These are phyloP conservation scores for Globisporangium recalcitrans DNA, from an alignment of 352 stramenopile species.

Conservation along the genomic window DNA sequence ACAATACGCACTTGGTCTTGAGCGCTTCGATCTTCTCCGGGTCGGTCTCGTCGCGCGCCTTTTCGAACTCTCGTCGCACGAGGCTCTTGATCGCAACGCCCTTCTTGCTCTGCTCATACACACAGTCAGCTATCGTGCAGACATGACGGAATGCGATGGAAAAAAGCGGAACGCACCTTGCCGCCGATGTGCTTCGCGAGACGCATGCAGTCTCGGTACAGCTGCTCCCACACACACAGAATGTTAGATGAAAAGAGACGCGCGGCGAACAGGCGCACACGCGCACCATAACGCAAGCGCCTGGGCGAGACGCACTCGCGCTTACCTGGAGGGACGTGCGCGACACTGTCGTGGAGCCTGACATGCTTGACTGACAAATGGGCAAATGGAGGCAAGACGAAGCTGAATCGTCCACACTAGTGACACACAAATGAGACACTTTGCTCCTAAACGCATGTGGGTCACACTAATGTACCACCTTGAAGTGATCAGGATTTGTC, in stretches of 20 bases:
- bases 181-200: constrained; percentile 85
- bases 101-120: constrained; percentile 66
- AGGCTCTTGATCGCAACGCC: constrained; percentile 64
- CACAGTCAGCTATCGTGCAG: not conserved
- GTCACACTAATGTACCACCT: not conserved
- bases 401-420: not conserved
- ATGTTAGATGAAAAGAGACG: not conserved
- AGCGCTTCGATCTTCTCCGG: constrained; percentile 77
- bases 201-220: constrained; percentile 82
- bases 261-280: not conserved
- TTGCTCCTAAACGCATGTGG: no score
- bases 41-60: constrained; percentile 69
- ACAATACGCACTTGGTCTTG: constrained; percentile 72
- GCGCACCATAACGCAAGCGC: not conserved
- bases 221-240: constrained; percentile 24
- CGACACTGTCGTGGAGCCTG: constrained; percentile 58
- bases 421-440: no score
- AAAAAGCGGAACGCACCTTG: constrained; percentile 35
- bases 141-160: not conserved
- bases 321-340: constrained; percentile 69
- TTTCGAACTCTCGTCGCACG: constrained; percentile 77
- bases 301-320: not conserved
- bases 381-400: not conserved
- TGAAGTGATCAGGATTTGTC: not conserved
- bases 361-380: constrained; percentile 25